Base-by-base conservation (phyloP, 345 rosid genomes). In the Leavenworthia alabamica region DNA sequence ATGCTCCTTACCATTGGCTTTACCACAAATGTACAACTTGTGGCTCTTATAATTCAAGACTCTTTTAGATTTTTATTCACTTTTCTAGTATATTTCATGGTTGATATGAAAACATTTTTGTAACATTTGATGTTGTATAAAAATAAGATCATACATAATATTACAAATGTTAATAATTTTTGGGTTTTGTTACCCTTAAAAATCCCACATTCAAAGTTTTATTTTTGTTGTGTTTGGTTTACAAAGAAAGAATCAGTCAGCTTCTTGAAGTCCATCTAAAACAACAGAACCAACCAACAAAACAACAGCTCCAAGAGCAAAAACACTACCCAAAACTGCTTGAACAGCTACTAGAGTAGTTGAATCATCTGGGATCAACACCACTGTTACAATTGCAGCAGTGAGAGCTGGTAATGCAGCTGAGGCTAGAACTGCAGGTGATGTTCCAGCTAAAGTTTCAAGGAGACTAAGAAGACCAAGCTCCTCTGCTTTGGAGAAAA, bases 401-500 rank as follows among this genome's bases (percentile, higher is more conserved):
- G 85, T 75, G 10, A 82, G n/a, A 13, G 68, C 71, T 0, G 98
- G 98, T 35, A 92, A 77, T 2, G 93, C 48, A 8, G 89, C 93
- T 0, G 98, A 86, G 11, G 98, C 96, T 7, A 92, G 66, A 2
- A 75, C 60, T 0, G 98, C 62, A 0, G 99, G 99, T 0, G 93
- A 85, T 0, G 76, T 79, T 9, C 80, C 67, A 0, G 82, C 91
- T 3, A 68, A 39, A 23, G 80, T 89, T 73, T 89, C 96, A 26
- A 93, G 71, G 56, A 93, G 70, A 66, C 97, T 89, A 66, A 93
- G 77, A 3, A 93, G 79, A 12, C 97, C 96, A 42, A 93, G 75
- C 53, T 89, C 85, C 81, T 92, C 98, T 0, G 99, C 97, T 72
- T 89, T 93, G 4, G 96, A 93, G 63, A 93, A 83, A 15, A 93